Base-by-base conservation (phyloP, 2,329 filamentous ascomycete genomes). In the Penicillium brasilianum region DNA sequence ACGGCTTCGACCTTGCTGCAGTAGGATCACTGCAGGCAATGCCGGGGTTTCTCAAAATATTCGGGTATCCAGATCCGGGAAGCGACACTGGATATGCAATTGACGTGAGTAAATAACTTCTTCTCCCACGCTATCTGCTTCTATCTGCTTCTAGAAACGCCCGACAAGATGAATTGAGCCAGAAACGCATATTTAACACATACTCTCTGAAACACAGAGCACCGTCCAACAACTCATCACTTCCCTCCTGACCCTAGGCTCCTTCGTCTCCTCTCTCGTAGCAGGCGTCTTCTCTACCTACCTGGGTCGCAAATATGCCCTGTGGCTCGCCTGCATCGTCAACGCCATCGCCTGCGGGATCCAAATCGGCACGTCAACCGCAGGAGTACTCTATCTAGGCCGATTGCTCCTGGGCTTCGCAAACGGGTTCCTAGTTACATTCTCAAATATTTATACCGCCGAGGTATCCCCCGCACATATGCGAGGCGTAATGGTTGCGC, bases 151-250 rank as follows among this genome's bases (percentile, higher is more conserved):
- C n/a, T n/a, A n/a, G n/a, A 28, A 6, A 28, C 3, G 3, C 25
- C 6, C 3, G 25, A 28, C 25, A 28, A 28, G 25, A 28, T 28
- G 25, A 28, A 28, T 6, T 6, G 25, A 28, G 25, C 25, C 25
- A 28, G 6, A 6, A 28, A 28, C 8, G 18, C 7, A 41, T 41
- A 36, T 2, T n/a, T 41, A 41, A 41, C 16, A 20, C 36, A 6
- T 8, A 6, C 37, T 9, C 3, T 3, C 7, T n/a, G 11, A 39
- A 2, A 6, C 2, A 46, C 10, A 82, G 75, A 78, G 78, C 18
- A 83, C 80, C 0, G 81, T 83, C n/a, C 82, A 85, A 62, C 80
- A 82, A 63, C 76, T 85, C 2, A 84, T 85, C 64, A 79, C 79
- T n/a, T 84, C 81, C 1, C 74, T 85, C 14, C 73, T 85, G 30